Conservation (phyloP, 768 basidiomycete genomes). For the Cubamyces lactineus region DNA sequence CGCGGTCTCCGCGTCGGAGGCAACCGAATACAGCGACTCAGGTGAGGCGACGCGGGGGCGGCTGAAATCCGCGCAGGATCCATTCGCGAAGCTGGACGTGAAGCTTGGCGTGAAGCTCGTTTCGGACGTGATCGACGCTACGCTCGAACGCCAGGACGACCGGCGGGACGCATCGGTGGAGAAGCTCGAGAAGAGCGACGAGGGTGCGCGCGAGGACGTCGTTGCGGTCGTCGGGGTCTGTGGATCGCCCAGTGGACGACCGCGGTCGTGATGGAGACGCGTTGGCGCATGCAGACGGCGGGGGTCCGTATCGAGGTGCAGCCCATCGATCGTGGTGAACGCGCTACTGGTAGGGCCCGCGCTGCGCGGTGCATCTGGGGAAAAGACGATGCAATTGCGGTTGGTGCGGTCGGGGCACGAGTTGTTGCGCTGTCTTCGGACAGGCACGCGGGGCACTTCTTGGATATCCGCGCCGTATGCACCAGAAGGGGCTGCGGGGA, state of each 20-base stretch:
- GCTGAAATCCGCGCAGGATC: slow-evolving; percentile 26
- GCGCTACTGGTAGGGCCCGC: slow-evolving; percentile 7
- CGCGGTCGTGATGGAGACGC: neutral
- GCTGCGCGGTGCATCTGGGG: slow-evolving; percentile 13
- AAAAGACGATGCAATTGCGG: slow-evolving; percentile 33
- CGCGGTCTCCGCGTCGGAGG: neutral
- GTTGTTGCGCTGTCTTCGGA: slow-evolving; percentile 31
- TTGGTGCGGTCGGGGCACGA: slow-evolving; percentile 31
- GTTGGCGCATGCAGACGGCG: neutral
- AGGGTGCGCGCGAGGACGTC: slow-evolving; percentile 27
- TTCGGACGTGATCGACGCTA: slow-evolving; percentile 20
- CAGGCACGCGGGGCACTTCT: slow-evolving; percentile 16
- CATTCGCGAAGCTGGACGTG: slow-evolving; percentile 17
- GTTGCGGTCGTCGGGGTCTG: slow-evolving; percentile 17
- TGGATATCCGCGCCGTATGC: slow-evolving; percentile 6
- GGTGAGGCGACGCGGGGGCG: slow-evolving; percentile 12
- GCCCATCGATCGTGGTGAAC: slow-evolving; percentile 1
- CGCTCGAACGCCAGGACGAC: slow-evolving; percentile 33
- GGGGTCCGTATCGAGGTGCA: slow-evolving; percentile 4
- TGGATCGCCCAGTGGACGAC: neutral
- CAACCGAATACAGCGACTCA: slow-evolving; percentile 14
- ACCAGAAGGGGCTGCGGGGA: slow-evolving; percentile 17
- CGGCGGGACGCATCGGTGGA: slow-evolving; percentile 26
- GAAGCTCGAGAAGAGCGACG: slow-evolving; percentile 28
- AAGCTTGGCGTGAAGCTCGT: slow-evolving; percentile 21